Evolutionary conservation across 306 rosid genomes (phyloP).

Genomic region (Gastrolobium bilobum): DNA sequence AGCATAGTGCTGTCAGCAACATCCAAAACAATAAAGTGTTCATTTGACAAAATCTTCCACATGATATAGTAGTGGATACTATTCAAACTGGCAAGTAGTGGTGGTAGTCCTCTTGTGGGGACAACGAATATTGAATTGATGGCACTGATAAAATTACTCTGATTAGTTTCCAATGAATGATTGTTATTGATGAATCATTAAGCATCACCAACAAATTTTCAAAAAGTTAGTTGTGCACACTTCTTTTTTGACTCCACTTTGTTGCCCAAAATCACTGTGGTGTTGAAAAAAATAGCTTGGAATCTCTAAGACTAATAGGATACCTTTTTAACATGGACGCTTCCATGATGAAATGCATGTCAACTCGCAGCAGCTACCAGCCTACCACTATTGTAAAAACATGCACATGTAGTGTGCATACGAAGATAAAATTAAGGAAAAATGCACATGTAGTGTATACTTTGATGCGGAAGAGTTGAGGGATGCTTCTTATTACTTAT

Average conservation of each 20-base stretch:
- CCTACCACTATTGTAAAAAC: neutral
- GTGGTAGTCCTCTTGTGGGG: neutral
- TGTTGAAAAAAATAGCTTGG: conserved; percentile 21
- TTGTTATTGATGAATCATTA: conserved; percentile 11
- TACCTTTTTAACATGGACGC: neutral
- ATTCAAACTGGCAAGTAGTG: neutral
- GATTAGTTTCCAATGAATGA: conserved; percentile 5
- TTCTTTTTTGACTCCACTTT: conserved; percentile 52
- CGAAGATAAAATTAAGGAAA: neutral
- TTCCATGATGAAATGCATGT: neutral
- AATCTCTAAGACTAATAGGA: neutral
- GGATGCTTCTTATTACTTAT: no score
- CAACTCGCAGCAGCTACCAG: neutral
- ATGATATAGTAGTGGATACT: neutral
- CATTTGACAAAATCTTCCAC: no score
- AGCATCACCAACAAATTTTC: conserved; percentile 27
- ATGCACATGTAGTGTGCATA: neutral
- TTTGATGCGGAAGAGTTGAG: no score
- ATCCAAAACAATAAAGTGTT: no score
- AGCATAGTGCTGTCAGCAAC: no score
- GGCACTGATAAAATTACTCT: conserved; percentile 20
- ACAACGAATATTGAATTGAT: conserved; percentile 30
- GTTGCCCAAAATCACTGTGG: conserved; percentile 5
- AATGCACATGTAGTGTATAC: neutral
- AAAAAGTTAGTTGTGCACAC: conserved; percentile 22